Conservation (phyloP, 192 early-diverging fungal genomes). For the Kickxella alabastrina region DNA sequence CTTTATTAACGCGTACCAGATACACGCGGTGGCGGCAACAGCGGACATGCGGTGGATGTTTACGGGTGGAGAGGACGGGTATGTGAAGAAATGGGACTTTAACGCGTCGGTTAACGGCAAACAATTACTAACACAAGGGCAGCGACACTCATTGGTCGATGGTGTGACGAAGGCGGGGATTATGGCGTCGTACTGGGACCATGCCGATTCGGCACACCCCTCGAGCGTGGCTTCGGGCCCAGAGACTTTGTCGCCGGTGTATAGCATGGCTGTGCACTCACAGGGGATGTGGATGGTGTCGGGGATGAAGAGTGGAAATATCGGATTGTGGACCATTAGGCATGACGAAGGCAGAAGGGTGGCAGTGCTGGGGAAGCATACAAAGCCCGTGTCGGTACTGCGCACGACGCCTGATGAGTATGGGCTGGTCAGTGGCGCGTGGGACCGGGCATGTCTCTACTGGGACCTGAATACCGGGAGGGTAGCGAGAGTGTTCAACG, state of each 20-base stretch:
- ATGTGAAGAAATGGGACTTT: conserved; percentile 92
- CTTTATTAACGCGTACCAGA: conserved; percentile 49
- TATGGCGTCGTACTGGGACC: conserved; percentile 51
- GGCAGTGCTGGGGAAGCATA: conserved; percentile 77
- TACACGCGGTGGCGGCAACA: conserved; percentile 67
- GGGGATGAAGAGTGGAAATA: conserved; percentile 73
- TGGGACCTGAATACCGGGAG: conserved; percentile 84
- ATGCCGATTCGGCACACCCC: conserved; percentile 23
- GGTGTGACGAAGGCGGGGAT: conserved; percentile 66
- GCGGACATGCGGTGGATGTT: conserved; percentile 76
- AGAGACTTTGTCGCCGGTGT: conserved; percentile 83
- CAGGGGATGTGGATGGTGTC: conserved; percentile 82
- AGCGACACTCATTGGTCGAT: conserved; percentile 82
- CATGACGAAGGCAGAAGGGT: conserved; percentile 94
- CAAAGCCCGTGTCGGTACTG: conserved; percentile 77
- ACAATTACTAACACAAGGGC: conserved; percentile 73
- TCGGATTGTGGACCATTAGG: conserved; percentile 83
- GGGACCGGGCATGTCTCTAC: conserved; percentile 79
- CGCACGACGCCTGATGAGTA: conserved; percentile 77
- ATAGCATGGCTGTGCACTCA: conserved; percentile 88
- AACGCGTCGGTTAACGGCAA: conserved; percentile 80
- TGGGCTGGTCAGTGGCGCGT: conserved; percentile 85
- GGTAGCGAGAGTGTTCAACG: conserved; percentile 63
- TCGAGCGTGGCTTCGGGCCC: conserved; percentile 12
- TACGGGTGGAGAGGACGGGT: conserved; percentile 89